Conservation (phyloP, 441 rosid species). For the Metrosideros polymorpha region DNA sequence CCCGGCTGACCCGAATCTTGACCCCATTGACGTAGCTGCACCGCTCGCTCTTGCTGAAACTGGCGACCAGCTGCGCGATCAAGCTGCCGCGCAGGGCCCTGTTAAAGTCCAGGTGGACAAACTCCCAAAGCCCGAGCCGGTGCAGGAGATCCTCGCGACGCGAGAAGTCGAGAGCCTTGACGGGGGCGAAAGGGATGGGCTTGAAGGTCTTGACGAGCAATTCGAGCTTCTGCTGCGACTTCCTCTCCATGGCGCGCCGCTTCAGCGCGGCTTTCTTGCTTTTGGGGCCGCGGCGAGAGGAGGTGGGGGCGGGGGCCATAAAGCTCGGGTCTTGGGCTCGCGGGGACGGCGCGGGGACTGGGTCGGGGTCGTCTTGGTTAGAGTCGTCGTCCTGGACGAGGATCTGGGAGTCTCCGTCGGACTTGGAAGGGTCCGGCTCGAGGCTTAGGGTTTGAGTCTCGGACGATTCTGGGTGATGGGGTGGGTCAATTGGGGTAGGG, state of each 20-base stretch:
- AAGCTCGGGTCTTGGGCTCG: not conserved
- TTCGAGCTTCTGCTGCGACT: conserved; percentile 34
- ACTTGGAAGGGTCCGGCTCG: not conserved
- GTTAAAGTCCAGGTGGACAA: conserved; percentile 60
- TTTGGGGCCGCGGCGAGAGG: conserved; percentile 27
- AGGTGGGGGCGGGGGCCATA: not conserved
- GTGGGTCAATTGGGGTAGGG: not conserved
- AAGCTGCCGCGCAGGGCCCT: conserved; percentile 37
- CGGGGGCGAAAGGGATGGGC: conserved; percentile 57
- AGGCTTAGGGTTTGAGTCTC: not conserved
- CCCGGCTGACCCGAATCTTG: conserved; percentile 44
- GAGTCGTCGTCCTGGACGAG: not conserved
- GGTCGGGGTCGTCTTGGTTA: not conserved
- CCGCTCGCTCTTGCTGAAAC: conserved; percentile 19
- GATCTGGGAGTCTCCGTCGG: not conserved
- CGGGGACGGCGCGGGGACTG: not conserved
- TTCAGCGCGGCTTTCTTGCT: conserved; percentile 25
- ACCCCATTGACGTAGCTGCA: conserved; percentile 49
- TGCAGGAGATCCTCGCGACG: conserved; percentile 46
- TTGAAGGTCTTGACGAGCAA: conserved; percentile 29
- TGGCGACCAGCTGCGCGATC: conserved; percentile 52
- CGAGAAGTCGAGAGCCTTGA: conserved; percentile 45
- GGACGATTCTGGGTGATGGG: not conserved
- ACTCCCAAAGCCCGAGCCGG: conserved; percentile 77
- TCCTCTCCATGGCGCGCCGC: conserved; percentile 27